phyloP scores from a whole-genome alignment of 108 stramenopile genomes.

The Craspedostauros australis region DNA sequence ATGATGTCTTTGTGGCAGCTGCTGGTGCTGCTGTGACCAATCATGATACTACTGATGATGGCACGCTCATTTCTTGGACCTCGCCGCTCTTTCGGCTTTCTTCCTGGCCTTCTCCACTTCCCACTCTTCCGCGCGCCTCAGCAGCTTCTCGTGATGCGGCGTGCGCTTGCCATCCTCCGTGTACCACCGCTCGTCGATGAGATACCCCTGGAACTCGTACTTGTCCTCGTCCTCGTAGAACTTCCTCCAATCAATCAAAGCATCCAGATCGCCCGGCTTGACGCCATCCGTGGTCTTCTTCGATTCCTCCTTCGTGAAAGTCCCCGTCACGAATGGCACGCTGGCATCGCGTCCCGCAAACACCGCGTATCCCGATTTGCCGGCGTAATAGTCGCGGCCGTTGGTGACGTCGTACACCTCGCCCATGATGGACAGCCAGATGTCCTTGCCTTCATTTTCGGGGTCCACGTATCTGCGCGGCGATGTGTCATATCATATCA shows the following conservation, averaged over 20 bases:
- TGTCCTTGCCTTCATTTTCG: conserved; percentile 15
- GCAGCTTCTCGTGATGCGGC: background rate
- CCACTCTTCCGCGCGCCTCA: background rate
- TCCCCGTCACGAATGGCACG: conserved; percentile 44
- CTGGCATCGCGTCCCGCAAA: conserved; percentile 41
- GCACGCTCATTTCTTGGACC: background rate
- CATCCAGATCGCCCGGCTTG: conserved; percentile 25
- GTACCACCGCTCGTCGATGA: conserved; percentile 46
- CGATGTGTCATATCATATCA: too few relatives aligned
- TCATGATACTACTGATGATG: too few relatives aligned
- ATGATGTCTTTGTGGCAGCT: too few relatives aligned
- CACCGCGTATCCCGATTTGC: conserved; percentile 34
- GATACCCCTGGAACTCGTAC: conserved; percentile 48
- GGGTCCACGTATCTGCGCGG: too few relatives aligned
- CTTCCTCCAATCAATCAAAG: conserved; percentile 24
- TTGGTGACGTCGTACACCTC: conserved; percentile 73
- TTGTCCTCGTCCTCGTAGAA: conserved; percentile 57
- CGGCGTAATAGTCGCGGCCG: conserved; percentile 53
- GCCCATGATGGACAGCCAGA: conserved; percentile 73
- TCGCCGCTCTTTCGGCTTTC: background rate
- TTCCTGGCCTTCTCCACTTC: background rate
- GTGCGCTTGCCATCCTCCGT: conserved; percentile 49
- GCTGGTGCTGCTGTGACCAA: too few relatives aligned
- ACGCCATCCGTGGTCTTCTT: conserved; percentile 37
- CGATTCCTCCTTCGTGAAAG: conserved; percentile 59